These are phyloP conservation scores for Trifolium pratense DNA, from an alignment of 306 rosid genomes.

Conservation along the genomic window DNA sequence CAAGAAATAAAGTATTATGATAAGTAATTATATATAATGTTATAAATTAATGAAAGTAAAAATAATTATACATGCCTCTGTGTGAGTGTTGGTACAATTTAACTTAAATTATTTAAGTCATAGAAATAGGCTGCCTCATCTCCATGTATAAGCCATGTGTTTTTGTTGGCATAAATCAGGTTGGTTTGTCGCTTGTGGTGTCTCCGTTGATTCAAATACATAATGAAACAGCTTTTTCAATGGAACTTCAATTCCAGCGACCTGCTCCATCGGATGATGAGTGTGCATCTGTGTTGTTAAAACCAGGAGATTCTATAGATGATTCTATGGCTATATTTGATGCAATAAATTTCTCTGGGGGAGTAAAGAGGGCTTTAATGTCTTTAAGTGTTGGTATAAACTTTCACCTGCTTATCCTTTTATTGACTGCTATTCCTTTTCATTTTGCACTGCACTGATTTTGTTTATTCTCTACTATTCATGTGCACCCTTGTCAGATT, in stretches of 20 bases:
- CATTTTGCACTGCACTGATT: background rate
- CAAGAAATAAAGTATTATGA: constrained; percentile 17
- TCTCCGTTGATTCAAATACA: constrained; percentile 80
- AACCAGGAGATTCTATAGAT: constrained; percentile 81
- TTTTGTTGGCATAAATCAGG: constrained; percentile 46
- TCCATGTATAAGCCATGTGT: constrained; percentile 4
- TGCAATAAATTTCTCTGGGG: constrained; percentile 79
- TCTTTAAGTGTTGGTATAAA: constrained; percentile 82
- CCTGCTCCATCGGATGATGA: constrained; percentile 66
- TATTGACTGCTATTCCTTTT: constrained; percentile 30
- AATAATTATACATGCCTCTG: background rate
- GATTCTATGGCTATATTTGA: constrained; percentile 89
- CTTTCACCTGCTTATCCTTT: constrained; percentile 31
- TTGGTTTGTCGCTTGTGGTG: constrained; percentile 68
- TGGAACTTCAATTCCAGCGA: constrained; percentile 85
- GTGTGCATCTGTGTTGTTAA: constrained; percentile 67
- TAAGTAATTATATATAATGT: background rate
- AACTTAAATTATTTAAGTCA: background rate
- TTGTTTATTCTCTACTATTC: constrained; percentile 32
- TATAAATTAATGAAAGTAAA: constrained; percentile 17
- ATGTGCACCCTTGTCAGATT: background rate
- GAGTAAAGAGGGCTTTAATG: constrained; percentile 75
- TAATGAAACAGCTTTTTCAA: constrained; percentile 73
- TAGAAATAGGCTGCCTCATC: constrained; percentile 17
- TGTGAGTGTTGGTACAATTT: background rate